These are phyloP conservation scores for Ceratocystis colombiana DNA, from an alignment of 2,329 filamentous ascomycete species.

Conservation along the genomic window DNA sequence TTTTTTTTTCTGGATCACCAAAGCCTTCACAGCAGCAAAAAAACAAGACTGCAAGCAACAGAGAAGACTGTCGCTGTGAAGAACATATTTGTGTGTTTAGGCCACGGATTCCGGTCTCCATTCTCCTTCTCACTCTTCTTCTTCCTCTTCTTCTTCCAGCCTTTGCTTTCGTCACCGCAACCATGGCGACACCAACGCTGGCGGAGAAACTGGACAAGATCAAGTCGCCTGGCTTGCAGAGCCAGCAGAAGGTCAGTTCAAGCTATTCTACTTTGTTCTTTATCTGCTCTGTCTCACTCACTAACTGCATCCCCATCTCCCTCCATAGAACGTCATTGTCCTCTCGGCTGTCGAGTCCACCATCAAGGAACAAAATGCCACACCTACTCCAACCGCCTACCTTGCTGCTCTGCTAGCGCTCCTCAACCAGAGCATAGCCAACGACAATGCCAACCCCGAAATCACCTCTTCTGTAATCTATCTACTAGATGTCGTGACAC, in stretches of 20 bases:
- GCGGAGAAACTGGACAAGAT: slow-evolving; percentile 95
- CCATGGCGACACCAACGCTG: slow-evolving; percentile 47
- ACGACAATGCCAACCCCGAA: slow-evolving; percentile 65
- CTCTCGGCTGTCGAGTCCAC: slow-evolving; percentile 88
- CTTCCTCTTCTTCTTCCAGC: slow-evolving; percentile 17
- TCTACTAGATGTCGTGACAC: slow-evolving; percentile 84
- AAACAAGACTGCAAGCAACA: slow-evolving; percentile 6
- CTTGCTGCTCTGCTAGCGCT: slow-evolving; percentile 91
- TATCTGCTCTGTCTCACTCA: neutral
- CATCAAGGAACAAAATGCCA: slow-evolving; percentile 74
- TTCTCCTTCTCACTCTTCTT: slow-evolving; percentile 1
- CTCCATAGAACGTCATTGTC: slow-evolving; percentile 63
- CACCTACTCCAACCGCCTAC: slow-evolving; percentile 78
- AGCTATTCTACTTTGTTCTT: neutral
- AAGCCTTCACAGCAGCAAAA: slow-evolving; percentile 17
- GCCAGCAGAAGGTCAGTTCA: slow-evolving; percentile 69
- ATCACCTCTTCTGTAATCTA: slow-evolving; percentile 82
- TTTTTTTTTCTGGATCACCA: slow-evolving; percentile 10
- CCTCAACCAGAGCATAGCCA: slow-evolving; percentile 63
- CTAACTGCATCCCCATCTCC: neutral
- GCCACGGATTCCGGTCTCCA: neutral
- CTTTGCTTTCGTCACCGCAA: slow-evolving; percentile 21
- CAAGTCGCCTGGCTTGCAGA: slow-evolving; percentile 89
- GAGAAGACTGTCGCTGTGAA: slow-evolving; percentile 4
- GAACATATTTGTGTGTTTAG: slow-evolving; percentile 3